A percentile compares a stretch with the other conserved stretches of the same genome.
These are phyloP conservation scores for Lactuca saligna DNA, from an alignment of 129 eudicot species.

Conservation along the genomic window DNA sequence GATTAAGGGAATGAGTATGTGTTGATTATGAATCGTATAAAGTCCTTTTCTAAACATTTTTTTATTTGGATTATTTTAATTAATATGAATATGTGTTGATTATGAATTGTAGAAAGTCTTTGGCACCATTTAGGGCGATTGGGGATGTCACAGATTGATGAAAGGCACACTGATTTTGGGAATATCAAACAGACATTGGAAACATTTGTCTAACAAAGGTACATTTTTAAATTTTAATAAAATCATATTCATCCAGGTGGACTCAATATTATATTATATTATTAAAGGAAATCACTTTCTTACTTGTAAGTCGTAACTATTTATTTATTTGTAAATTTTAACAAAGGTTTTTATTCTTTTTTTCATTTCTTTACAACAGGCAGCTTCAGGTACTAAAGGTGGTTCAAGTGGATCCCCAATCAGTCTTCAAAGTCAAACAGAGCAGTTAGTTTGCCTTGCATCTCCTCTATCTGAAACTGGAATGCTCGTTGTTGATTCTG, in stretches of 20 bases:
- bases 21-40: too few species aligned
- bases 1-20: too few species aligned
- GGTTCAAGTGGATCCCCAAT: too few species aligned
- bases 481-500: too few species aligned
- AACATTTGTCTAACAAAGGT: conserved; percentile 93
- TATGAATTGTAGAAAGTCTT: conserved; percentile 30
- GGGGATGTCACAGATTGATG: conserved; percentile 75
- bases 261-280: not conserved
- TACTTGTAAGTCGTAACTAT: conserved; percentile 20
- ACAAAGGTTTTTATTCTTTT: too few species aligned
- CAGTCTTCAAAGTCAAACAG: too few species aligned
- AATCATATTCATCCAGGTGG: not conserved
- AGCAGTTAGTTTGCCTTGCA: too few species aligned
- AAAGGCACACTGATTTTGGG: conserved; percentile 61
- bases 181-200: conserved; percentile 71
- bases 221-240: not conserved
- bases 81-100: not conserved
- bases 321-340: not conserved
- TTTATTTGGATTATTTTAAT: not conserved
- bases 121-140: conserved; percentile 81
- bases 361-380: too few species aligned
- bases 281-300: conserved; percentile 11
- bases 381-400: too few species aligned
- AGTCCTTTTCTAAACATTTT: too few species aligned
- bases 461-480: too few species aligned